Conservation (phyloP, 129 eudicot species). For the Kitagawia praeruptora region DNA sequence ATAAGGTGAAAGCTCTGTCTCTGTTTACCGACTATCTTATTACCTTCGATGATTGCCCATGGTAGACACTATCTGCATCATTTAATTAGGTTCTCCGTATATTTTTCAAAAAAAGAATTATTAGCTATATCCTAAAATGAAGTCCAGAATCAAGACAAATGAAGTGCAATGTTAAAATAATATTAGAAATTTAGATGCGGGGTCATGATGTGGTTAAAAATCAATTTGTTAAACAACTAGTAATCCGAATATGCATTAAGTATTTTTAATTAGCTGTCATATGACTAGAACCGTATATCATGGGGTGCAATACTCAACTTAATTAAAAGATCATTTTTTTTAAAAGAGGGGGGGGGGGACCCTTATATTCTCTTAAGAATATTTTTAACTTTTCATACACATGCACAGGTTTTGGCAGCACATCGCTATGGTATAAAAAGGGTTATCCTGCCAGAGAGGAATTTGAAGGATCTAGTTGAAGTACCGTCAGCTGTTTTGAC, state of each 20-base stretch:
- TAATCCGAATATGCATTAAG: not conserved
- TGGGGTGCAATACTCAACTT: not conserved
- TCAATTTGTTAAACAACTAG: not conserved
- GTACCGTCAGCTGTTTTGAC: conserved; percentile 83
- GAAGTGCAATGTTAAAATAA: not conserved
- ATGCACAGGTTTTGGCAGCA: conserved; percentile 88
- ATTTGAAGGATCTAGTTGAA: conserved; percentile 82
- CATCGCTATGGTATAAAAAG: conserved; percentile 91
- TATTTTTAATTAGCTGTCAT: not conserved
- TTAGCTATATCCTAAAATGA: not conserved
- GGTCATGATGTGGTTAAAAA: not conserved
- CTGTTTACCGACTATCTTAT: conserved; percentile 2
- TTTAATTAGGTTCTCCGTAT: not conserved
- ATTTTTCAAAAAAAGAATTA: not conserved
- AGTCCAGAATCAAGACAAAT: not conserved
- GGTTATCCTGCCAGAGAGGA: conserved; percentile 89
- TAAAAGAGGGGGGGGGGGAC: not conserved
- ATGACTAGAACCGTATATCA: not conserved
- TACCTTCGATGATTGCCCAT: not conserved
- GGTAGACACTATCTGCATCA: not conserved
- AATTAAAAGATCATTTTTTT: too few relatives aligned
- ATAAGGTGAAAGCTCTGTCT: conserved; percentile 51
- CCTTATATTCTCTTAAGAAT: not conserved
- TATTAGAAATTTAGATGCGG: not conserved
- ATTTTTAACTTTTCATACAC: not conserved